Evolutionary conservation across 1,284 basidiomycete species (phyloP).

Genomic region (Hypsizygus ulmarius): DNA sequence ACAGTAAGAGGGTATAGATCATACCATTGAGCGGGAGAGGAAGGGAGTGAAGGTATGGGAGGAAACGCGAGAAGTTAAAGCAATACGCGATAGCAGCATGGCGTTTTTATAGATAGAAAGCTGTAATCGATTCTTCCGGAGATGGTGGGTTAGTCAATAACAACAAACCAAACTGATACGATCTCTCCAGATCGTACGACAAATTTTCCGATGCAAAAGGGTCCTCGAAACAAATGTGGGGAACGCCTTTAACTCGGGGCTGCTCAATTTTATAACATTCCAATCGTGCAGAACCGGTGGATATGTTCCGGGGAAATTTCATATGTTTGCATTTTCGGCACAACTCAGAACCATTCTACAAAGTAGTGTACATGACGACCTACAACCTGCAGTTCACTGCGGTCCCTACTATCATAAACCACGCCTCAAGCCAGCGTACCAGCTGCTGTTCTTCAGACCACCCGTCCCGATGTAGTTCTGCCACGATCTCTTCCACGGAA

Average conservation of each 20-base stretch:
- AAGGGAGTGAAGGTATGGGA: constrained; percentile 39
- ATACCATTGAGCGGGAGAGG: constrained; percentile 48
- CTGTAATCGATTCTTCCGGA: background rate
- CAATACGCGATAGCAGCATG: constrained; percentile 40
- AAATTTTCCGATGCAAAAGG: constrained; percentile 12
- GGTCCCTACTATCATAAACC: constrained; percentile 70
- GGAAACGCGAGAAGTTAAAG: constrained; percentile 34
- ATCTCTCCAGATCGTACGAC: constrained; percentile 32
- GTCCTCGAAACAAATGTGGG: constrained; percentile 5
- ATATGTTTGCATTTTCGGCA: constrained; percentile 24
- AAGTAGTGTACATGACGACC: constrained; percentile 17
- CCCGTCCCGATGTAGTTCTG: constrained; percentile 35
- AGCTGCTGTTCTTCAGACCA: constrained; percentile 31
- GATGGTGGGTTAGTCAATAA: constrained; percentile 5
- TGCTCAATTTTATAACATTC: constrained; percentile 14
- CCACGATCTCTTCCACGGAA: constrained; percentile 64
- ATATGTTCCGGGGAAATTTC: constrained; percentile 28
- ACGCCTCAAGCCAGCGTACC: constrained; percentile 60
- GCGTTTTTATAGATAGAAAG: constrained; percentile 17
- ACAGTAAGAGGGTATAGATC: constrained; percentile 16
- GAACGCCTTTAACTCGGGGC: background rate
- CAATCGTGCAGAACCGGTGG: constrained; percentile 19
- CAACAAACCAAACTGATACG: constrained; percentile 19
- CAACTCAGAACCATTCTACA: constrained; percentile 2
- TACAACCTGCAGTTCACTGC: constrained; percentile 48